These are phyloP conservation scores for Lepiota venenata DNA, from an alignment of 768 basidiomycete species.

Conservation along the genomic window DNA sequence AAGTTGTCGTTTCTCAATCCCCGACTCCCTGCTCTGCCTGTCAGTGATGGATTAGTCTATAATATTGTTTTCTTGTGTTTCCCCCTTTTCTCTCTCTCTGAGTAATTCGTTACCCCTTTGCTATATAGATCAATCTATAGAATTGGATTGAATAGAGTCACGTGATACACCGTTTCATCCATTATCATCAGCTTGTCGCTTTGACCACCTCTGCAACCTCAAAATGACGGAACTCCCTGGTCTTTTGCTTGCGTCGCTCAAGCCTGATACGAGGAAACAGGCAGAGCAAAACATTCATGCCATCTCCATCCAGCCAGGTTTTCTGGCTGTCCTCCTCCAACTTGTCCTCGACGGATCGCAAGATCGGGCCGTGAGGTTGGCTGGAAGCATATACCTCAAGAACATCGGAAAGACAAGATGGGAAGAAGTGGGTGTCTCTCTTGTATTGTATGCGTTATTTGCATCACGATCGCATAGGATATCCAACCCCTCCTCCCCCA, in stretches of 20 bases:
- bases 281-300: slow-evolving; percentile 76
- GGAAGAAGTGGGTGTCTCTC: slow-evolving; percentile 64
- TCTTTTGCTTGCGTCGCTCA: slow-evolving; percentile 69
- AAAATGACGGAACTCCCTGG: slow-evolving; percentile 65
- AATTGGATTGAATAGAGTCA: not conserved
- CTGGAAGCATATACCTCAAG: slow-evolving; percentile 90
- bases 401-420: slow-evolving; percentile 85
- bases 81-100: not conserved
- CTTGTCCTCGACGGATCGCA: slow-evolving; percentile 71
- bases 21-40: slow-evolving; percentile 16
- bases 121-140: too few species aligned
- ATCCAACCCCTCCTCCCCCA: slow-evolving; percentile 63
- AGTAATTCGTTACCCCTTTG: not conserved
- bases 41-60: not conserved
- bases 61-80: not conserved
- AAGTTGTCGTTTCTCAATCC: slow-evolving; percentile 16
- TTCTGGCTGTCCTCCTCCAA: slow-evolving; percentile 72
- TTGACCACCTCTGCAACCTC: slow-evolving; percentile 7
- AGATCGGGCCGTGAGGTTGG: slow-evolving; percentile 71
- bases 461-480: slow-evolving; percentile 44
- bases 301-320: slow-evolving; percentile 71
- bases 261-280: slow-evolving; percentile 66
- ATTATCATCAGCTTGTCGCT: slow-evolving; percentile 1
- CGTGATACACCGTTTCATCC: slow-evolving; percentile 7
- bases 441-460: not conserved